A percentile compares a stretch with the other conserved stretches of the same genome.
These are phyloP conservation scores for Paecilomyces sp. DNA, from an alignment of 2,329 filamentous ascomycete genomes.

Conservation along the genomic window DNA sequence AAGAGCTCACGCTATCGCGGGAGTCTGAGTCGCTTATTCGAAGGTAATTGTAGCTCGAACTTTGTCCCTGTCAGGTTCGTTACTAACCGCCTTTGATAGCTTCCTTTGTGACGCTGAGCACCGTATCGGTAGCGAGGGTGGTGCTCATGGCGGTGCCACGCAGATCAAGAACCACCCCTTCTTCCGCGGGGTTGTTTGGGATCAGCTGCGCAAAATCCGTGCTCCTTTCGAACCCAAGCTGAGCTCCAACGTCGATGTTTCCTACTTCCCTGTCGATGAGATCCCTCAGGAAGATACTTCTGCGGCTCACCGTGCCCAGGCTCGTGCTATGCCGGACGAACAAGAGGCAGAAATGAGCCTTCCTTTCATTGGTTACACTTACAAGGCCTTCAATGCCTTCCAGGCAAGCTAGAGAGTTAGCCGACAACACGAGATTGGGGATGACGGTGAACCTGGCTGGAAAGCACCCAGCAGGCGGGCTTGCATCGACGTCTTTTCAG, in stretches of 20 bases:
- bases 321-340: conserved; percentile 63
- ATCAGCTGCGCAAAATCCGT: conserved; percentile 82
- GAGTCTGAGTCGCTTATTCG: conserved; percentile 90
- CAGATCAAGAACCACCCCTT: conserved; percentile 93
- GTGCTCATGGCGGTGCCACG: conserved; percentile 61
- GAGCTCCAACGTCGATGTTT: conserved; percentile 88
- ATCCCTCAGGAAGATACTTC: conserved; percentile 95
- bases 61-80: neutral
- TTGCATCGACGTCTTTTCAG: conserved; percentile 20
- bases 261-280: conserved; percentile 98
- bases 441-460: conserved; percentile 11
- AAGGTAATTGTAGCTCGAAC: conserved; percentile 53
- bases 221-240: conserved; percentile 94
- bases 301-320: conserved; percentile 77
- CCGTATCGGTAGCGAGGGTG: conserved; percentile 67
- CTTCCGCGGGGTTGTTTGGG: conserved; percentile 95
- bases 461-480: conserved; percentile 25
- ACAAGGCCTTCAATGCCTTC: conserved; percentile 86
- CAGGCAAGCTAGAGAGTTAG: conserved; percentile 26
- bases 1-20: conserved; percentile 79
- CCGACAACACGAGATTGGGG: conserved; percentile 10
- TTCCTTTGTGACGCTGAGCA: conserved; percentile 92
- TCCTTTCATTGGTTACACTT: conserved; percentile 94
- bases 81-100: conserved; percentile 38
- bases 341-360: conserved; percentile 91